Evolutionary conservation across 192 early-diverging fungal genomes (phyloP), one percentile per base, ranked within the genome.

Genomic region (Coemansia umbellata): DNA sequence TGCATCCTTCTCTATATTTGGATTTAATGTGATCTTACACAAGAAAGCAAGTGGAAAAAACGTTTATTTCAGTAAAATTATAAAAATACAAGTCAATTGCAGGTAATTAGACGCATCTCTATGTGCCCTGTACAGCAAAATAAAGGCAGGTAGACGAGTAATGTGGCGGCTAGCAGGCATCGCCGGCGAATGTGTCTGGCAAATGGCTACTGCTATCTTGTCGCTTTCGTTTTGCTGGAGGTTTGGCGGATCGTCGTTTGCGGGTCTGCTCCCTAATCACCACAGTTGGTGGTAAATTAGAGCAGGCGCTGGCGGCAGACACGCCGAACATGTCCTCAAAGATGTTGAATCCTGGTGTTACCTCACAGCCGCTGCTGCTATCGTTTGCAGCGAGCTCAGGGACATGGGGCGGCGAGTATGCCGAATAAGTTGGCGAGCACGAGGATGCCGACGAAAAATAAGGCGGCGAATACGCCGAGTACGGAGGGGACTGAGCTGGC

Each of bases 351-450:
- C 37, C 32, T 4, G 65, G 52, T 37, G 59, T 56, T 4, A 19
- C 44, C 13, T 53, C 50, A 35, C 37, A 30, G 21, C 33, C n/a
- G 42, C 43, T 43, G 30, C 13, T 50, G 19, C 36, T 26, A 22
- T 31, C 33, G 37, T 37, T 44, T 13, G 1, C 31, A 26, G 41
- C 8, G 22, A 53, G 28, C 30, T 76, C 73, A 0, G 73, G 73
- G 0, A 76, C 73, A 31, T 76, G 56, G 11, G 73, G 73, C 18
- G 73, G 73, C 36, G 73, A 76, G 50, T 61, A 67, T 4, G 43
- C 44, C 7, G 72, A 75, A 33, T 66, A 33, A 10, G 66, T 24
- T 18, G 66, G 66, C 30, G 66, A 69, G 27, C 37, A 62, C 15
- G 64, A 58, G 5, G 50, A 52, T 15, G 53, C 53, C 31, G 58